phyloP scores from a whole-genome alignment of 2,329 filamentous ascomycete genomes.

The Alternaria burnsii region DNA sequence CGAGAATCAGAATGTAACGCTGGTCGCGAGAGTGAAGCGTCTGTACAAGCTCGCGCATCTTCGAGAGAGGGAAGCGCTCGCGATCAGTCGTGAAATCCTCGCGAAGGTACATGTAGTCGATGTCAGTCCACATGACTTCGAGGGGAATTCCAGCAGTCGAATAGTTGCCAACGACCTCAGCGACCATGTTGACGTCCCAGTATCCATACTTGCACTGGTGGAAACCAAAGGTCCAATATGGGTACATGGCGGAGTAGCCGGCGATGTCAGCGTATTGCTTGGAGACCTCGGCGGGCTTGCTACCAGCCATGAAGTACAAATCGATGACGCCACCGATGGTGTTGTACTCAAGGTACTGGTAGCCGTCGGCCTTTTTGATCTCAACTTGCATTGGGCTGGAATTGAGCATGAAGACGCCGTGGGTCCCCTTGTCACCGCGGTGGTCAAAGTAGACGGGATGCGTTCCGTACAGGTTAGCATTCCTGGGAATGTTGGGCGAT shows the following conservation, averaged over 20 bases:
- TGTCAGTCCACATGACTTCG: constrained; percentile 78
- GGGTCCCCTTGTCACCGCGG: constrained; percentile 59
- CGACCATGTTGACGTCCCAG: constrained; percentile 69
- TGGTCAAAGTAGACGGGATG: constrained; percentile 81
- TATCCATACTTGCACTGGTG: constrained; percentile 63
- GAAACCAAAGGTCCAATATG: constrained; percentile 63
- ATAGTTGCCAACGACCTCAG: constrained; percentile 74
- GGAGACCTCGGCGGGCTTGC: constrained; percentile 56
- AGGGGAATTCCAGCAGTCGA: constrained; percentile 70
- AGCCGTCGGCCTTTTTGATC: constrained; percentile 68
- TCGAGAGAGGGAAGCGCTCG: constrained; percentile 67
- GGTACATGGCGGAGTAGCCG: constrained; percentile 59
- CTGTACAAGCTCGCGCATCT: constrained; percentile 71
- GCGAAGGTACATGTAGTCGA: constrained; percentile 71
- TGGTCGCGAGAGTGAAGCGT: constrained; percentile 73
- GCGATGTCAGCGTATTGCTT: constrained; percentile 61
- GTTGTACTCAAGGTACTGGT: constrained; percentile 82
- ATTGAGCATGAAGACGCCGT: constrained; percentile 49
- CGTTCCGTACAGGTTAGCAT: constrained; percentile 74
- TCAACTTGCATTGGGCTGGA: constrained; percentile 72
- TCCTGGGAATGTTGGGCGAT: constrained; percentile 66
- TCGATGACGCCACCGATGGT: constrained; percentile 79
- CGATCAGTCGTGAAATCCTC: constrained; percentile 72
- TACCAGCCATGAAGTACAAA: constrained; percentile 62
- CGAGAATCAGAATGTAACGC: constrained; percentile 80